Conservation (phyloP, 116 monocot species). For the Trichopus zeylanicus region DNA sequence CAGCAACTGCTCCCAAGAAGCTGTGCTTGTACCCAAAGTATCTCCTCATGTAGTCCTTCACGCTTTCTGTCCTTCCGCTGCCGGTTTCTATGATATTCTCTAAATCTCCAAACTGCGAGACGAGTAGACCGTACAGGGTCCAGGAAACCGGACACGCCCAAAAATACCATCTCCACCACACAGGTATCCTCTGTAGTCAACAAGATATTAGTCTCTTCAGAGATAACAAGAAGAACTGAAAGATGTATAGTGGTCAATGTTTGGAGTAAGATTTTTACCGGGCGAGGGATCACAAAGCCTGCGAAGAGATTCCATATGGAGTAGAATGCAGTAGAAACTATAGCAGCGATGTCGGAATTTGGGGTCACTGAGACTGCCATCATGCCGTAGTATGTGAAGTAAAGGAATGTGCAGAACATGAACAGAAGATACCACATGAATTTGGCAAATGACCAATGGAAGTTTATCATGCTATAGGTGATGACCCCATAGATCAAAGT, state of each 20-base stretch:
- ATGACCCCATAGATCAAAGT: slow-evolving; percentile 19
- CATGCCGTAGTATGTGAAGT: slow-evolving; percentile 52
- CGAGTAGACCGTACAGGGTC: slow-evolving; percentile 15
- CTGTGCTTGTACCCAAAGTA: slow-evolving; percentile 60
- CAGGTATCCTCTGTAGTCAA: slow-evolving; percentile 6
- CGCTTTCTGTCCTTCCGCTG: slow-evolving; percentile 1
- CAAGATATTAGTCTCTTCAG: too few species aligned
- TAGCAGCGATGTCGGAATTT: slow-evolving; percentile 24
- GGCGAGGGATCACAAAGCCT: slow-evolving; percentile 33
- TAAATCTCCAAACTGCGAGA: slow-evolving; percentile 17
- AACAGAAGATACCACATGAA: slow-evolving; percentile 42
- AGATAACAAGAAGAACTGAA: too few species aligned
- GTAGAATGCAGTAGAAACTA: slow-evolving; percentile 30
- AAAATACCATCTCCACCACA: slow-evolving; percentile 22
- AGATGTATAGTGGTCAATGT: too few species aligned
- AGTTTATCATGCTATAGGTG: slow-evolving; percentile 25
- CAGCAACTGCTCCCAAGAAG: slow-evolving; percentile 37
- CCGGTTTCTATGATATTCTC: background rate
- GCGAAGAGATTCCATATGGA: slow-evolving; percentile 38
- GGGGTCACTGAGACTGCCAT: slow-evolving; percentile 35
- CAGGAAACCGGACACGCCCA: slow-evolving; percentile 14
- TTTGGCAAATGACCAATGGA: slow-evolving; percentile 27
- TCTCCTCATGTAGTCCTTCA: slow-evolving; percentile 25
- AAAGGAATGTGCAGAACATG: slow-evolving; percentile 26
- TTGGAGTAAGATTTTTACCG: slow-evolving; percentile 19